A percentile compares a stretch with the other conserved stretches of the same genome.
Conservation (phyloP, 768 basidiomycete species). For the Agaricus sinodeliciosus region DNA sequence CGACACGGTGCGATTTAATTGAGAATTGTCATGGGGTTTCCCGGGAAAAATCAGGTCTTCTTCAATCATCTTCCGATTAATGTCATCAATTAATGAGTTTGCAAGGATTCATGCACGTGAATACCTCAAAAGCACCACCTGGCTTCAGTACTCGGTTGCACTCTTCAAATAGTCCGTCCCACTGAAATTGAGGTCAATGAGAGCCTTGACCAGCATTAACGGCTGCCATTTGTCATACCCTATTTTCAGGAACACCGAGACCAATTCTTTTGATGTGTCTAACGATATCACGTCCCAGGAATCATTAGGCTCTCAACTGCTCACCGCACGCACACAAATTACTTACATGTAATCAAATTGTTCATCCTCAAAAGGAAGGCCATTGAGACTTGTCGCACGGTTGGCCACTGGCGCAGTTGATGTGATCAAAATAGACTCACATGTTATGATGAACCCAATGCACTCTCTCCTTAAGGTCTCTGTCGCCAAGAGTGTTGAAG, state of each 20-base stretch:
- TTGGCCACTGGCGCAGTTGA: not conserved
- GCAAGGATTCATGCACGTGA: conserved; percentile 6
- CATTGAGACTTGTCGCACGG: conserved; percentile 43
- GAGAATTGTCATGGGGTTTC: conserved; percentile 29
- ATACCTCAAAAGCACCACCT: conserved; percentile 65
- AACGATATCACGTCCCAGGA: not conserved
- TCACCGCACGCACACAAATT: not conserved
- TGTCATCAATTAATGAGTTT: not conserved
- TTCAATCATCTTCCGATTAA: conserved; percentile 50
- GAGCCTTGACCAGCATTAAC: not conserved
- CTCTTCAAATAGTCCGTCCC: conserved; percentile 66
- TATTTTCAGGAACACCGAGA: conserved; percentile 70
- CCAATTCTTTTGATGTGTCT: conserved; percentile 70
- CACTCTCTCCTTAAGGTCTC: conserved; percentile 51
- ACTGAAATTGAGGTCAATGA: conserved; percentile 29
- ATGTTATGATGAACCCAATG: conserved; percentile 73
- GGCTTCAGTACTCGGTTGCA: conserved; percentile 67
- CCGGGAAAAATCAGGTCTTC: conserved; percentile 74
- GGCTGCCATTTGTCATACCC: conserved; percentile 30
- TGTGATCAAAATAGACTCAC: conserved; percentile 30
- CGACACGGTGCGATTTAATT: conserved; percentile 14
- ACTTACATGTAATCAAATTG: conserved; percentile 77
- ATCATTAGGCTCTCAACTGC: no score
- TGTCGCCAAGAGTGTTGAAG: conserved; percentile 49
- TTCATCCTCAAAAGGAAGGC: conserved; percentile 61